These are phyloP conservation scores for Sphaerobolus stellatus DNA, from an alignment of 1,284 basidiomycete species.

Conservation along the genomic window DNA sequence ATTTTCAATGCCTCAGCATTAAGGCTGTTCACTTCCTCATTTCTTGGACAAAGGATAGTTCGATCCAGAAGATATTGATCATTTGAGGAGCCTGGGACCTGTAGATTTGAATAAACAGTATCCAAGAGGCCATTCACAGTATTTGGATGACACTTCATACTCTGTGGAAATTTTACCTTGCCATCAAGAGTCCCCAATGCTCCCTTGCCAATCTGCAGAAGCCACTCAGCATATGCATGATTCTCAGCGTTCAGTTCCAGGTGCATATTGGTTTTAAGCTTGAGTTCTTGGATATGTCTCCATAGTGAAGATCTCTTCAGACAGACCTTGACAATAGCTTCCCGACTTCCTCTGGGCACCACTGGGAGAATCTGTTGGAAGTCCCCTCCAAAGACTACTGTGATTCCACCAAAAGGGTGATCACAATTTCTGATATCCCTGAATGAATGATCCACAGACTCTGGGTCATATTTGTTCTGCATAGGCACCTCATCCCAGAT, in stretches of 20 bases:
- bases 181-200: conserved; percentile 15
- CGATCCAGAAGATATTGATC: conserved; percentile 40
- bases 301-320: conserved; percentile 30
- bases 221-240: conserved; percentile 39
- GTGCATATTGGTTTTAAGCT: conserved; percentile 31
- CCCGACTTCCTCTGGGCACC: conserved; percentile 27
- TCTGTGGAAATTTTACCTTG: conserved; percentile 20
- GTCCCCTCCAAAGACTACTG: conserved; percentile 43
- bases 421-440: conserved; percentile 29
- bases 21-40: conserved; percentile 34
- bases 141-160: conserved; percentile 20
- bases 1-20: conserved; percentile 31
- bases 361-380: conserved; percentile 45
- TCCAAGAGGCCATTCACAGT: conserved; percentile 19
- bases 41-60: conserved; percentile 37
- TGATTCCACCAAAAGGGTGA: conserved; percentile 40
- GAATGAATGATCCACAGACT: conserved; percentile 35
- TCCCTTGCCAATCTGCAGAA: conserved; percentile 43
- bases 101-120: conserved; percentile 28
- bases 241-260: conserved; percentile 24
- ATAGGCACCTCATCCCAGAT: conserved; percentile 43
- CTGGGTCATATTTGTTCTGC: conserved; percentile 30
- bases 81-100: conserved; percentile 6
- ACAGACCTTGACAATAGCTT: conserved; percentile 30
- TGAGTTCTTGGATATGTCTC: conserved; percentile 23